Conservation (phyloP, 345 rosid species). For the Psidium friedrichsthalianum region DNA sequence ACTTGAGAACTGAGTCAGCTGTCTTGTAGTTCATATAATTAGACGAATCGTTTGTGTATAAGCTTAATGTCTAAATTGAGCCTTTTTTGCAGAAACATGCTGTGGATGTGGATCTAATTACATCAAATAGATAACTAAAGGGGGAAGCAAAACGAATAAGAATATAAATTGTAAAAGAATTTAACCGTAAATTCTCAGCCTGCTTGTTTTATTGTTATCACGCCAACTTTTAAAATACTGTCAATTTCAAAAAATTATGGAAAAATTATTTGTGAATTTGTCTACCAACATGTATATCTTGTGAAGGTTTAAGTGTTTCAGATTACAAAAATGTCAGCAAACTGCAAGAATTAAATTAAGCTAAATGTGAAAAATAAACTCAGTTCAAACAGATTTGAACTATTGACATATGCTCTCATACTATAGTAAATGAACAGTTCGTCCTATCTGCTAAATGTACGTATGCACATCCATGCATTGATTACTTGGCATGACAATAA, state of each 20-base stretch:
- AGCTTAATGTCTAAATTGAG: neutral
- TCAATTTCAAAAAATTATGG: neutral
- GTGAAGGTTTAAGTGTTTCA: neutral
- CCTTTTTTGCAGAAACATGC: neutral
- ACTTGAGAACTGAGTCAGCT: neutral
- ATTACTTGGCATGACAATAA: neutral
- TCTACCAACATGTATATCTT: neutral
- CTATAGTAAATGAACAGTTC: too few relatives aligned
- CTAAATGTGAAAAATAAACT: neutral
- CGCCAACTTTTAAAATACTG: too few relatives aligned
- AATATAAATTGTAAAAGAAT: too few relatives aligned
- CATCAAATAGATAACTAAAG: neutral
- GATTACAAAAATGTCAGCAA: neutral
- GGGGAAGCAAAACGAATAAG: too few relatives aligned
- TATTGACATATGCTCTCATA: too few relatives aligned
- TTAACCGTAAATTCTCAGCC: too few relatives aligned
- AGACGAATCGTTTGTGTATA: neutral
- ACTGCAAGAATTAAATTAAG: neutral
- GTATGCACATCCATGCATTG: neutral
- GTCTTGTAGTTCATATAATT: neutral
- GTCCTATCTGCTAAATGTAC: too few relatives aligned
- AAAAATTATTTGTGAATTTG: neutral
- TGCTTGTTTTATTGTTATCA: too few relatives aligned
- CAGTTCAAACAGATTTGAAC: neutral
- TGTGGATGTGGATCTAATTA: neutral